A percentile compares a stretch with the other conserved stretches of the same genome.
phyloP scores from a whole-genome alignment of 352 stramenopile genomes.

The Globisporangium radiosum region DNA sequence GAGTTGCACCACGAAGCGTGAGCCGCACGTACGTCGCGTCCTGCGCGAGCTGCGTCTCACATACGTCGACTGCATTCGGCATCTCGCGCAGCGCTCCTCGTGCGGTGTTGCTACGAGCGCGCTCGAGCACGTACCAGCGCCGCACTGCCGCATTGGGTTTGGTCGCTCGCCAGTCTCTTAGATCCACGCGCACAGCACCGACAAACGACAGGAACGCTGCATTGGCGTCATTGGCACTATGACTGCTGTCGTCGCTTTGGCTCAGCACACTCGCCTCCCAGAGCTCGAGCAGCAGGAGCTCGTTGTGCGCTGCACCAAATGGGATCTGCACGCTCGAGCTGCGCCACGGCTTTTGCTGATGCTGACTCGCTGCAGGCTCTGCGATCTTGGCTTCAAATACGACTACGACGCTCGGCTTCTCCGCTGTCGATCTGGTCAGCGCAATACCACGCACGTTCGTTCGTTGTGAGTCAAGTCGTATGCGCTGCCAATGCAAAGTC shows the following conservation, averaged over 20 bases:
- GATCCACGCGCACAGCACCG: conserved; percentile 2
- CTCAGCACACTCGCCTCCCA: not conserved
- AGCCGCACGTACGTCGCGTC: conserved; percentile 3
- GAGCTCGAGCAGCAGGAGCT: conserved; percentile 2
- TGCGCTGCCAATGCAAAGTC: too few species aligned
- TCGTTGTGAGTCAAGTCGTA: too few species aligned
- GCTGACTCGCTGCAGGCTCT: not conserved
- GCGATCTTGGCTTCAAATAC: conserved; percentile 4
- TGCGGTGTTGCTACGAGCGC: not conserved
- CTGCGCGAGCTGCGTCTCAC: not conserved
- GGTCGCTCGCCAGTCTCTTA: not conserved
- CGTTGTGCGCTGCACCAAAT: not conserved
- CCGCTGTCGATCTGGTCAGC: too few species aligned
- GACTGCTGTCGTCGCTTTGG: too few species aligned
- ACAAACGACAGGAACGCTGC: conserved; percentile 6
- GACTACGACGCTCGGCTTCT: not conserved
- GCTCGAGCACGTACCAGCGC: conserved; percentile 10
- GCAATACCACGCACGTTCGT: too few species aligned
- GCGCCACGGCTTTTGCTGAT: not conserved
- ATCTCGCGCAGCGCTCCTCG: not conserved
- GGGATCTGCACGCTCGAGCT: not conserved
- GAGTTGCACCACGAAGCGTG: not conserved
- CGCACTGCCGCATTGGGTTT: not conserved
- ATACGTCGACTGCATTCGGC: conserved; percentile 5
- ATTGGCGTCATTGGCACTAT: too few species aligned